Percentiles rank a stretch among this genome's conserved stretches.
phyloP scores from a whole-genome alignment of 805 yeast genomes.

The Lipomyces sp. region DNA sequence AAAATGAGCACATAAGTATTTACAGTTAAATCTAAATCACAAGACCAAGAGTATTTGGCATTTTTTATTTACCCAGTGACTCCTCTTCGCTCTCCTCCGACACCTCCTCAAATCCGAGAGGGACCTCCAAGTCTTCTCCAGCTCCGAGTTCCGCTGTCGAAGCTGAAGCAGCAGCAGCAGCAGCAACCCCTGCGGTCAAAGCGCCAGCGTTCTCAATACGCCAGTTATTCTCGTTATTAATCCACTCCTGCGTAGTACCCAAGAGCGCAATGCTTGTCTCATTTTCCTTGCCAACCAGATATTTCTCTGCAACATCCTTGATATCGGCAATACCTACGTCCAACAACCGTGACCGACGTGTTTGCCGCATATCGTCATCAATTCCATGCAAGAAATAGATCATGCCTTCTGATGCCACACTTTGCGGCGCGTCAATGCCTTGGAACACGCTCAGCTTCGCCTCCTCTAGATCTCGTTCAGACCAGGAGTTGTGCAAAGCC shows the following conservation, averaged over 20 bases:
- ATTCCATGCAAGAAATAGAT: conserved; percentile 68
- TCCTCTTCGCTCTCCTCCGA: not conserved
- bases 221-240: conserved; percentile 20
- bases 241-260: conserved; percentile 25
- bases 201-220: conserved; percentile 11
- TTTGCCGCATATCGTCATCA: conserved; percentile 77
- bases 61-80: not conserved
- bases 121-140: conserved; percentile 4
- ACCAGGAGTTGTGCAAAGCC: conserved; percentile 59
- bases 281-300: conserved; percentile 48
- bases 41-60: not conserved
- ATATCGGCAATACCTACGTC: conserved; percentile 69
- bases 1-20: too few species aligned
- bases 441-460: conserved; percentile 93
- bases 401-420: conserved; percentile 79
- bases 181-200: not conserved
- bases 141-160: conserved; percentile 9
- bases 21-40: too few species aligned
- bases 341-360: conserved; percentile 73
- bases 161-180: conserved; percentile 6
- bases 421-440: conserved; percentile 84
- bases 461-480: conserved; percentile 72
- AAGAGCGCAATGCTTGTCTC: conserved; percentile 20
- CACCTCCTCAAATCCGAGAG: not conserved
- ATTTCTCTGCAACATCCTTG: conserved; percentile 66